Evolutionary conservation across 306 rosid species (phyloP).

Genomic region (Castanospermum australe): DNA sequence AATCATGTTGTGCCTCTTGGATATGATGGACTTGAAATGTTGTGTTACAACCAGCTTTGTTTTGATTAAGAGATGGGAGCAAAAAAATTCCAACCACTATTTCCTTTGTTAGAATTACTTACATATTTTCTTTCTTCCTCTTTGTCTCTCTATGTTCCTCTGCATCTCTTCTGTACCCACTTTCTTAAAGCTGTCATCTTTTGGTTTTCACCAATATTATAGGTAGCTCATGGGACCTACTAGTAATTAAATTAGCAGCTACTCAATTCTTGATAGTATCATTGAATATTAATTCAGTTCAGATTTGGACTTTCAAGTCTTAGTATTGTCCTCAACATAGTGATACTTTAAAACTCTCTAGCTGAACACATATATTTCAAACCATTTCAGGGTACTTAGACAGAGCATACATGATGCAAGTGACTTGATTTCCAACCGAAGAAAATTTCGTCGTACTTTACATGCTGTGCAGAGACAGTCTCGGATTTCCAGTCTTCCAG

Average conservation of each 20-base stretch:
- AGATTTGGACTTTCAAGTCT: constrained; percentile 15
- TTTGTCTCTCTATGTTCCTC: not conserved
- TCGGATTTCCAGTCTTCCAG: constrained; percentile 36
- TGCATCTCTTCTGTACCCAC: not conserved
- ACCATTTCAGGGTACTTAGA: constrained; percentile 56
- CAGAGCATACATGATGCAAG: constrained; percentile 48
- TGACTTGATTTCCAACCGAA: constrained; percentile 57
- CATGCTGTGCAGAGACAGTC: constrained; percentile 39
- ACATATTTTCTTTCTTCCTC: not conserved
- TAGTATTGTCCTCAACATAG: not conserved
- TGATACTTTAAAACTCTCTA: constrained; percentile 1
- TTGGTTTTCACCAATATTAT: not conserved
- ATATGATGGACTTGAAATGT: not conserved
- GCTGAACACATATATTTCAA: constrained; percentile 14
- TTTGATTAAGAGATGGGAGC: not conserved
- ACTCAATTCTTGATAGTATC: not conserved
- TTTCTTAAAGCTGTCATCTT: not conserved
- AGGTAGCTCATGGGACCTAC: not conserved
- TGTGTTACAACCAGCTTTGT: not conserved
- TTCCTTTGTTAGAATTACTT: not conserved
- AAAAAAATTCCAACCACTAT: not conserved
- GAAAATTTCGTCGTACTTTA: constrained; percentile 36
- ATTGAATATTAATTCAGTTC: not conserved
- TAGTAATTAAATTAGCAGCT: constrained; percentile 10
- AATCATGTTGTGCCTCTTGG: not conserved